Evolutionary conservation across 2,329 filamentous ascomycete species (phyloP).

Genomic region (Claviceps spartinae): DNA sequence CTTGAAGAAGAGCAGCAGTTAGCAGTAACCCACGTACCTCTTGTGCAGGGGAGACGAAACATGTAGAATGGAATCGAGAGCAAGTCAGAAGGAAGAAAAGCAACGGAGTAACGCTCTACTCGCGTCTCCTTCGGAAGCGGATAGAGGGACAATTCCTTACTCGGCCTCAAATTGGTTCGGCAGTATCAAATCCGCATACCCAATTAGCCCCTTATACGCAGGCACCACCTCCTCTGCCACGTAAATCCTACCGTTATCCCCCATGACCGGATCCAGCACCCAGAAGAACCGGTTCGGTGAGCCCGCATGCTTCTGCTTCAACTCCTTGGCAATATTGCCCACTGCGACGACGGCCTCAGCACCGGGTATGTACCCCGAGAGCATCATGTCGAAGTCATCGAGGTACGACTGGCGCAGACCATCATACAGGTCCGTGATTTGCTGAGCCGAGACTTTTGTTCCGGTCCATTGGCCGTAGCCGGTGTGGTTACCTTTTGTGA

Average conservation of each 20-base stretch:
- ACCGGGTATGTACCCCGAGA: constrained; percentile 88
- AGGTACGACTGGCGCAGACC: constrained; percentile 75
- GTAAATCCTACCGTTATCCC: constrained; percentile 84
- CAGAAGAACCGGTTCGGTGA: constrained; percentile 78
- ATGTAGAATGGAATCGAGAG: not conserved
- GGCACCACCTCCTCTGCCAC: constrained; percentile 85
- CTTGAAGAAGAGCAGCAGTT: constrained; percentile 27
- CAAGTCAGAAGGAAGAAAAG: not conserved
- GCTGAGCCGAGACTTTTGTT: constrained; percentile 63
- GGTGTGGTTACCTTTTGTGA: constrained; percentile 70
- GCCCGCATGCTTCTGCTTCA: constrained; percentile 50
- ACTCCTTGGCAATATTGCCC: constrained; percentile 68
- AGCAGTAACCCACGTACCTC: not conserved
- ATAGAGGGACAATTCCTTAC: constrained; percentile 36
- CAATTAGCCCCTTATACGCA: constrained; percentile 69
- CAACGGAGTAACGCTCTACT: not conserved
- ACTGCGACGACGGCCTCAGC: constrained; percentile 74
- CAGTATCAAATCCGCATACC: constrained; percentile 76
- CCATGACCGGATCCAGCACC: constrained; percentile 97
- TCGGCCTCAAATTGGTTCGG: constrained; percentile 98
- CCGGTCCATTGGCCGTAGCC: constrained; percentile 84
- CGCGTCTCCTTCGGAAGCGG: not conserved
- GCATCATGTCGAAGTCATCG: constrained; percentile 82
- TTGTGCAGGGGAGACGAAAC: no score
- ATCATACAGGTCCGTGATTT: constrained; percentile 73